Base-by-base conservation (phyloP, 1,284 basidiomycete genomes). In the Tylopilus sp. region DNA sequence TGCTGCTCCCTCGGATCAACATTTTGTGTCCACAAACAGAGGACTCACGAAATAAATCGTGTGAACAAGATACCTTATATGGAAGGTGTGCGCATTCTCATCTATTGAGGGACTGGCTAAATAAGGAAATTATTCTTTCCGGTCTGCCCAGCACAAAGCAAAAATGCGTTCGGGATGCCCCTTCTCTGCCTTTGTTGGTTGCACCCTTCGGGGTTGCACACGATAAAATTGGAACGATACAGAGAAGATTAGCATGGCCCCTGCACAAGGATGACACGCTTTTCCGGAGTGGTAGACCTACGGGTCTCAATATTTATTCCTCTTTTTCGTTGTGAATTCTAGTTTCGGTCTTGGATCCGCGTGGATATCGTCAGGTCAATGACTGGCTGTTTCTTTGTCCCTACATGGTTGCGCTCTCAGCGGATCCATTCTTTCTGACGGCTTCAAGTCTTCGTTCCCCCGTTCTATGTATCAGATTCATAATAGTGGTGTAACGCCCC, bases 201-300 rank as follows among this genome's bases (percentile, higher is more conserved):
- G 61, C 64, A 66, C 61, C 61, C 61, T 63, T 63, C 61, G 61
- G 61, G 61, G 61, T 63, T 66, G 64, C 61, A 66, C 63, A 63
- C 61, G 61, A 66, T 66, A 63, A 63, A 63, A 66, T 63, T 63
- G 61, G 61, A 63, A 63, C 65, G 61, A 67, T 63, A 63, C 61
- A 63, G 59, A 61, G 59, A 65, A 61, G 59, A 61, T 61, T 61
- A 61, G 59, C 59, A 61, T 61, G 59, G 59, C 59, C 59, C 59
- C 59, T 61, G 59, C 59, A 61, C 59, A 61, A 61, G 59, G 59
- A 61, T 61, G 59, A 61, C 59, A 61, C 59, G 63, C 59, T 61
- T 61, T 61, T 61, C 59, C 59, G 59, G 59, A 61, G 59, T 61
- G 59, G 60, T 61, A 61, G 60, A 61, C 60, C 60, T 65, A 61